Percentiles rank a stretch among this genome's conserved stretches.
Evolutionary conservation across 1,139 yeast genomes (phyloP).

Genomic region (Magnusiomyces clavatus): DNA sequence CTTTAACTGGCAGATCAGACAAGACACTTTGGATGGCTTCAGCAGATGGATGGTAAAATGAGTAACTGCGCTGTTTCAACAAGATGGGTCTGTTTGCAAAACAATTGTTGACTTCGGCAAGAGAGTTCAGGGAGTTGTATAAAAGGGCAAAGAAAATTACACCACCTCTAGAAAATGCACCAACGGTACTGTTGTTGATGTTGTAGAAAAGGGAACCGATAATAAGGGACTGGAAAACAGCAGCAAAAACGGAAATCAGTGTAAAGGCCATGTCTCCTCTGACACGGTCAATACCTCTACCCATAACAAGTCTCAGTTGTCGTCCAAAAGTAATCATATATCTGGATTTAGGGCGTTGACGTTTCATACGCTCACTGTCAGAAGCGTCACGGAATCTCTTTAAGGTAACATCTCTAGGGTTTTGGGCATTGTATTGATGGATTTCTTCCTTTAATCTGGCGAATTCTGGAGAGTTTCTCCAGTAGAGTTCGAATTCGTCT

Average conservation of each 20-base stretch:
- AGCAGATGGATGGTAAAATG: conserved; percentile 41
- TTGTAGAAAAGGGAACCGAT: conserved; percentile 50
- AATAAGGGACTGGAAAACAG: conserved; percentile 43
- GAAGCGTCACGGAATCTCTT: conserved; percentile 11
- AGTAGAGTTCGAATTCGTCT: conserved; percentile 45
- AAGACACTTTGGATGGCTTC: conserved; percentile 36
- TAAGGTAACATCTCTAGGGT: conserved; percentile 32
- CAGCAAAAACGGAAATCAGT: conserved; percentile 41
- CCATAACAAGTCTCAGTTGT: conserved; percentile 31
- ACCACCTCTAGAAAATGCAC: conserved; percentile 47
- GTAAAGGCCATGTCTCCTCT: conserved; percentile 47
- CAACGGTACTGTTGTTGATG: conserved; percentile 39
- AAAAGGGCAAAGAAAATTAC: conserved; percentile 37
- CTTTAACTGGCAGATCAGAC: conserved; percentile 32
- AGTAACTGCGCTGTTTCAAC: conserved; percentile 37
- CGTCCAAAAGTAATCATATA: conserved; percentile 31
- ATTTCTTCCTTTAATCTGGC: conserved; percentile 33
- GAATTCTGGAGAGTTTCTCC: conserved; percentile 46
- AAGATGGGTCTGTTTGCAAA: conserved; percentile 37
- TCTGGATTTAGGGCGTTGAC: conserved; percentile 27
- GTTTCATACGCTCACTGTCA: conserved; percentile 27
- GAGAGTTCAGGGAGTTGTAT: conserved; percentile 36
- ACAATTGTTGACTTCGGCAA: conserved; percentile 37
- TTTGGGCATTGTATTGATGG: conserved; percentile 34
- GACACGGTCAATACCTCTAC: conserved; percentile 47